Evolutionary conservation across 2,329 filamentous ascomycete genomes (phyloP).

Genomic region (Cladosporium colombiae): DNA sequence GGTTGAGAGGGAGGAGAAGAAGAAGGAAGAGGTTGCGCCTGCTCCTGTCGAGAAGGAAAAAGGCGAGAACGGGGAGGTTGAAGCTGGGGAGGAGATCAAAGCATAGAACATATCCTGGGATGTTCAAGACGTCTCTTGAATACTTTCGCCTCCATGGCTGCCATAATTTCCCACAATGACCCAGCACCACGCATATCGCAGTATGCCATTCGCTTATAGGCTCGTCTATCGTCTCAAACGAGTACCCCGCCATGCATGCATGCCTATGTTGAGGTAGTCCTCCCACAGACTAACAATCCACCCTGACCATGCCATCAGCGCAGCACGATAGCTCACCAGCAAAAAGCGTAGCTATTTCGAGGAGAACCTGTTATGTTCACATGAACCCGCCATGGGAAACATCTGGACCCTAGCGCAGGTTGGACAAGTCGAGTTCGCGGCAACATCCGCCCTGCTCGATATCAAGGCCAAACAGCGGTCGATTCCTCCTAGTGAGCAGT

Average conservation of each 20-base stretch:
- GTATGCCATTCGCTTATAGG: background rate
- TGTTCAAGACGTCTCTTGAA: background rate
- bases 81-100: background rate
- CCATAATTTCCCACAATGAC: no score
- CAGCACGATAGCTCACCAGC: no score
- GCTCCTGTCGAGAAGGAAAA: background rate
- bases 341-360: background rate
- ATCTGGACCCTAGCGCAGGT: background rate
- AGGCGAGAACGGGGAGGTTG: background rate
- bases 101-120: background rate
- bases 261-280: background rate
- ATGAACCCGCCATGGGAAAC: background rate
- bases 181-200: background rate
- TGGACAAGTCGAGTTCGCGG: background rate
- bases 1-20: conserved; percentile 20
- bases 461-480: background rate
- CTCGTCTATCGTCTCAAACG: background rate
- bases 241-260: background rate
- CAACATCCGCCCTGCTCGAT: background rate
- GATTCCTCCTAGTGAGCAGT: background rate
- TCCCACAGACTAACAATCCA: background rate
- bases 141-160: no score
- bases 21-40: background rate
- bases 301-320: no score
- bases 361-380: no score